A percentile compares a stretch with the other conserved stretches of the same genome.
phyloP scores from a whole-genome alignment of 2,329 filamentous ascomycete genomes.

The Sclerotinia spermophila region DNA sequence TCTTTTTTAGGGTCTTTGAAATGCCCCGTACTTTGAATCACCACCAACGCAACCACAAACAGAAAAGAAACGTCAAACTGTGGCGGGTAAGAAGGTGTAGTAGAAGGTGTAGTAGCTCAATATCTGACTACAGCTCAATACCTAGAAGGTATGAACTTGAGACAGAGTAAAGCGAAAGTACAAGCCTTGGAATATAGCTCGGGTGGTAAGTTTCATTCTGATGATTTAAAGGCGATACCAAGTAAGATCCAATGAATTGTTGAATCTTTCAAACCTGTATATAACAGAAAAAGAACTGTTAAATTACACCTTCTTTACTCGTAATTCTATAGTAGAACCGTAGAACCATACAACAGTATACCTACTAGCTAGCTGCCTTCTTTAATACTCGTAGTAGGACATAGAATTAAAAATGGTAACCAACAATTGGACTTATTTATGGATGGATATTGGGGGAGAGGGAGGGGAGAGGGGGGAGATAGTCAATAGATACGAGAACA shows the following conservation, averaged over 20 bases:
- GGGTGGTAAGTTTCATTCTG: neutral
- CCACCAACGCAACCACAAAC: neutral
- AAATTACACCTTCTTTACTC: neutral
- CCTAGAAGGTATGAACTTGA: neutral
- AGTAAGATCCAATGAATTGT: neutral
- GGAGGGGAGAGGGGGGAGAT: no score
- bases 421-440: neutral
- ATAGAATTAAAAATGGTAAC: neutral
- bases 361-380: neutral
- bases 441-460: neutral
- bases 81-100: neutral
- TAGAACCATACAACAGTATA: neutral
- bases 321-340: neutral
- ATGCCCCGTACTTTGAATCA: neutral
- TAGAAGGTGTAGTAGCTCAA: no score
- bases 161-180: neutral
- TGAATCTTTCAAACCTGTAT: neutral
- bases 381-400: neutral
- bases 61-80: neutral
- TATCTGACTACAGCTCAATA: no score
- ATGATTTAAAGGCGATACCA: neutral
- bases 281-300: neutral
- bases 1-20: neutral
- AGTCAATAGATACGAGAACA: neutral
- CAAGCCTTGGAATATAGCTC: neutral